These are phyloP conservation scores for Pyricularia grisea DNA, from an alignment of 2,329 filamentous ascomycete genomes.

Conservation along the genomic window DNA sequence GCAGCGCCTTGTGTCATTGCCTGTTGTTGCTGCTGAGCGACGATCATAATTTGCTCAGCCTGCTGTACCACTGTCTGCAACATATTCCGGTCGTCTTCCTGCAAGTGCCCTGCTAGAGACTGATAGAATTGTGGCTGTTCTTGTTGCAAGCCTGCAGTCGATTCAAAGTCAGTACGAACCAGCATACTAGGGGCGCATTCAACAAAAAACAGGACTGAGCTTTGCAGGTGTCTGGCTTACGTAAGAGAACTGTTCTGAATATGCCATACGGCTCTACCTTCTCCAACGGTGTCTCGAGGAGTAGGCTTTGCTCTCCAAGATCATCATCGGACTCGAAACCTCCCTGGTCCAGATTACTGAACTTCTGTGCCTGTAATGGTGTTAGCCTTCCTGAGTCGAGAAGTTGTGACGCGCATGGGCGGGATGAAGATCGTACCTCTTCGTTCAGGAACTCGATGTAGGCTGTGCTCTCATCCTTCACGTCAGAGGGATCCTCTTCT, in stretches of 20 bases:
- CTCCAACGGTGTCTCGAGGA: slow-evolving; percentile 88
- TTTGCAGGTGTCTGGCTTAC: slow-evolving; percentile 43
- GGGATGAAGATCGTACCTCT: slow-evolving; percentile 49
- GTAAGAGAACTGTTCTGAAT: slow-evolving; percentile 73
- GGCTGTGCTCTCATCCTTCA: slow-evolving; percentile 82
- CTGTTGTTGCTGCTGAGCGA: slow-evolving; percentile 23
- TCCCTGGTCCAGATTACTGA: slow-evolving; percentile 54
- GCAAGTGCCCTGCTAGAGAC: slow-evolving; percentile 68
- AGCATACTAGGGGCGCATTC: no score
- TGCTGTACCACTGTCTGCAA: slow-evolving; percentile 70
- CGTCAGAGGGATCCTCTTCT: slow-evolving; percentile 50
- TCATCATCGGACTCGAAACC: slow-evolving; percentile 70
- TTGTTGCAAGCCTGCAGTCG: slow-evolving; percentile 65
- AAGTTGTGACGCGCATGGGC: not conserved
- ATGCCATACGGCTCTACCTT: slow-evolving; percentile 90
- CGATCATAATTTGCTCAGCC: slow-evolving; percentile 42
- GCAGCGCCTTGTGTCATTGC: slow-evolving; percentile 14
- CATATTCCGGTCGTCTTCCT: slow-evolving; percentile 69
- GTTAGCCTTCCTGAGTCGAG: slow-evolving; percentile 12
- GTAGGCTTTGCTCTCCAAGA: slow-evolving; percentile 81
- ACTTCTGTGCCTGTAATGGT: slow-evolving; percentile 62
- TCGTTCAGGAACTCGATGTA: slow-evolving; percentile 95
- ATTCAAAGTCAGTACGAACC: slow-evolving; percentile 17
- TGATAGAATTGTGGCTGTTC: slow-evolving; percentile 86
- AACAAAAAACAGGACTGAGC: no score